Percentiles rank a stretch among this genome's conserved stretches.
These are phyloP conservation scores for Mortierella sp. DNA, from an alignment of 371 early-diverging fungal genomes.

Conservation along the genomic window DNA sequence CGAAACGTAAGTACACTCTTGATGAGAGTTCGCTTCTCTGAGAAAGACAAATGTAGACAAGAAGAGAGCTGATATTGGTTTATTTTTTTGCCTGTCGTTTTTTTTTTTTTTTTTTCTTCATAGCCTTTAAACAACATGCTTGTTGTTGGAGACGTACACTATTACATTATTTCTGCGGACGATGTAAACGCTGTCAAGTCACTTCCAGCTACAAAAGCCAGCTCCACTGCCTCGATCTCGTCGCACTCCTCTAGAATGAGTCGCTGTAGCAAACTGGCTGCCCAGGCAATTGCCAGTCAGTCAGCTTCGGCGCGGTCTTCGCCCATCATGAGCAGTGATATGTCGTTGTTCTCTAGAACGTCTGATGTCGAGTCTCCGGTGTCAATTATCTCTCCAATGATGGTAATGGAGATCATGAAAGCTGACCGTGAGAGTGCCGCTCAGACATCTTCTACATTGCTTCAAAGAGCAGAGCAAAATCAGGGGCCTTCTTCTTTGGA, in stretches of 20 bases:
- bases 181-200: constrained; percentile 36
- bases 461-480: too few relatives aligned
- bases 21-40: neutral
- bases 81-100: neutral
- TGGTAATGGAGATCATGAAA: constrained; percentile 17
- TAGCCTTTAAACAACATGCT: constrained; percentile 54
- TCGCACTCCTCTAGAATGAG: constrained; percentile 42
- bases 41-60: too few relatives aligned
- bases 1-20: constrained; percentile 67
- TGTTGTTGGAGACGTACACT: constrained; percentile 64
- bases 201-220: constrained; percentile 2
- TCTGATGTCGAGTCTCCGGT: constrained; percentile 27
- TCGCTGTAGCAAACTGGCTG: constrained; percentile 45
- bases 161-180: constrained; percentile 40
- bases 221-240: constrained; percentile 26
- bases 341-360: constrained; percentile 24
- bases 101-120: neutral
- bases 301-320: constrained; percentile 37
- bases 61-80: too few relatives aligned
- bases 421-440: constrained; percentile 7
- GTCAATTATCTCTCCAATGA: constrained; percentile 21
- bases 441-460: too few relatives aligned
- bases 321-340: constrained; percentile 35
- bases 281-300: constrained; percentile 42
- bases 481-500: too few relatives aligned